Conservation (phyloP, 192 early-diverging fungal species). For the Podila minutissima region DNA sequence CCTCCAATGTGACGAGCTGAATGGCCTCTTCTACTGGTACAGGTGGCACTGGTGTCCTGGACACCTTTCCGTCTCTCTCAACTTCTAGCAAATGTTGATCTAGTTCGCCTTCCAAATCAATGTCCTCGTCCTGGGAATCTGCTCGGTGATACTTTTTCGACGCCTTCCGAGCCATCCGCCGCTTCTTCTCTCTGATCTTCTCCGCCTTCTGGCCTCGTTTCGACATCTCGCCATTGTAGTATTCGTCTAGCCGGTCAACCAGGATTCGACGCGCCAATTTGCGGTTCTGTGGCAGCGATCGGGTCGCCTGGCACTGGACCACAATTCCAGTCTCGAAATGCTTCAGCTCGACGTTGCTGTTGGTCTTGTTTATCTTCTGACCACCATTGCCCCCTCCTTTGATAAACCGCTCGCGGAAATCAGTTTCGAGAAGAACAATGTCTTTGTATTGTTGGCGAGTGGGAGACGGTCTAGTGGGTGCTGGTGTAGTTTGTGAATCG, state of each 20-base stretch:
- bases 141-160: constrained; percentile 31
- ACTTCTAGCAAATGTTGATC: not conserved
- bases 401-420: constrained; percentile 80
- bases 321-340: constrained; percentile 78
- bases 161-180: constrained; percentile 38
- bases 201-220: constrained; percentile 69
- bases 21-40: not conserved
- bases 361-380: constrained; percentile 84
- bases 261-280: constrained; percentile 74
- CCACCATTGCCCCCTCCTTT: constrained; percentile 84
- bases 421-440: constrained; percentile 69
- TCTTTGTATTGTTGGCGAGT: constrained; percentile 35
- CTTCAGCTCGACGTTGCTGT: constrained; percentile 75
- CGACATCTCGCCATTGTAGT: constrained; percentile 68
- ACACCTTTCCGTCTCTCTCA: not conserved
- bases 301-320: constrained; percentile 78
- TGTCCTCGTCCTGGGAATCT: not conserved
- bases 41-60: not conserved
- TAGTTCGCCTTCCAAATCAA: not conserved
- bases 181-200: constrained; percentile 63
- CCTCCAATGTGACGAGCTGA: constrained; percentile 22
- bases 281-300: constrained; percentile 78
- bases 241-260: constrained; percentile 72
- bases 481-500: no score
- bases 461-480: constrained; percentile 14